Percentiles rank a stretch among this genome's conserved stretches.
Conservation (phyloP, 2,329 filamentous ascomycete species). For the Penicillium vulpinum region DNA sequence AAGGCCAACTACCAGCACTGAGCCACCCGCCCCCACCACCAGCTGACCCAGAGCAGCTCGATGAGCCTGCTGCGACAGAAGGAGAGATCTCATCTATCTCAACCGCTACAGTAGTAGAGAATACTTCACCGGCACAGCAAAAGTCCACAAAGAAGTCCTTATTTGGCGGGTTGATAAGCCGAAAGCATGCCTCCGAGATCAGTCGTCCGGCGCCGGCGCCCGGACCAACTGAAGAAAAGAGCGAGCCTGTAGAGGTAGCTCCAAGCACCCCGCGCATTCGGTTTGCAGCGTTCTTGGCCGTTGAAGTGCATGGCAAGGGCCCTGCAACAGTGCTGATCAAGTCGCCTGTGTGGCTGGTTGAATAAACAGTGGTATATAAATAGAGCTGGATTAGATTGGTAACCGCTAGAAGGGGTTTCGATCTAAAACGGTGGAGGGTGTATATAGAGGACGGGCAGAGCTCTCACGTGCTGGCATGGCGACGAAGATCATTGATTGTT, state of each 20-base stretch:
- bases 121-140: constrained; percentile 16
- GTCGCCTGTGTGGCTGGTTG: constrained; percentile 64
- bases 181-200: constrained; percentile 28
- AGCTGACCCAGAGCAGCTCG: constrained; percentile 21
- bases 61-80: constrained; percentile 14
- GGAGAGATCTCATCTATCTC: constrained; percentile 26
- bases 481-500: constrained; percentile 17
- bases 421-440: neutral
- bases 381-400: neutral
- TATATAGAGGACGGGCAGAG: constrained; percentile 11
- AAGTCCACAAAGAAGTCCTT: constrained; percentile 44
- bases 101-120: constrained; percentile 18
- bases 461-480: constrained; percentile 9
- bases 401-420: neutral
- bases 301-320: constrained; percentile 70
- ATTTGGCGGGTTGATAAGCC: constrained; percentile 44
- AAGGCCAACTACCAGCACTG: constrained; percentile 65
- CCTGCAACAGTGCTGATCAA: constrained; percentile 67
- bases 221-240: constrained; percentile 24
- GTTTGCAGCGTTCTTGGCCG: constrained; percentile 71
- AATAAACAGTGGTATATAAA: constrained; percentile 10
- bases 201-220: constrained; percentile 12
- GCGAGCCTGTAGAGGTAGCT: constrained; percentile 19
- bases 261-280: constrained; percentile 66
- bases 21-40: constrained; percentile 21